These are phyloP conservation scores for Sporothrix euskadiensis DNA, from an alignment of 2,329 filamentous ascomycete genomes.

Conservation along the genomic window DNA sequence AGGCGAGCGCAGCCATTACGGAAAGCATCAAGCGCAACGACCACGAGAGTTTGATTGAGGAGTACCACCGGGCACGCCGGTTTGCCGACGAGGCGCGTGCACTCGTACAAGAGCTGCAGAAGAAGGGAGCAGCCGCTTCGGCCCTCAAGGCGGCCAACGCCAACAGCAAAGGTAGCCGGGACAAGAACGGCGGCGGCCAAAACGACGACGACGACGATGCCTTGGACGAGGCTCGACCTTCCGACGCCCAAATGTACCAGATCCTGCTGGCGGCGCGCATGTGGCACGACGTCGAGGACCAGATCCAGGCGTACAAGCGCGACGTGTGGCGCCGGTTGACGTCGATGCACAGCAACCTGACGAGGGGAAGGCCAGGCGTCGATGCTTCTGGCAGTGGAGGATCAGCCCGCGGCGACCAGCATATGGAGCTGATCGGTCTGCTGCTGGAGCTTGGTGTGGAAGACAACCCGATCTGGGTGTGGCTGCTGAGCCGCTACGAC, in stretches of 20 bases:
- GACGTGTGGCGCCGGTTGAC: slow-evolving; percentile 84
- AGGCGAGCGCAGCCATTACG: slow-evolving; percentile 72
- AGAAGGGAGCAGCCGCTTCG: not conserved
- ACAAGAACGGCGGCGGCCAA: not conserved
- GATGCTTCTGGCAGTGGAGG: slow-evolving; percentile 39
- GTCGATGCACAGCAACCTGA: slow-evolving; percentile 60
- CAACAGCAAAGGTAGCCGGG: not conserved
- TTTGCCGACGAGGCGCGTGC: slow-evolving; percentile 76
- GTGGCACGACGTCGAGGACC: slow-evolving; percentile 91
- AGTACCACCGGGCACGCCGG: slow-evolving; percentile 79
- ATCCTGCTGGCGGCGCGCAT: slow-evolving; percentile 87
- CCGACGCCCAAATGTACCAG: slow-evolving; percentile 79
- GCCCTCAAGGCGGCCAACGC: slow-evolving; percentile 9
- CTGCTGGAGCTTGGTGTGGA: slow-evolving; percentile 92
- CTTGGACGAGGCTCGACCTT: slow-evolving; percentile 51
- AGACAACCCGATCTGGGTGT: slow-evolving; percentile 95
- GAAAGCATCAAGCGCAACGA: slow-evolving; percentile 90
- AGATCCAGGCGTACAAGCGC: slow-evolving; percentile 82
- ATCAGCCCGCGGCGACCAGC: slow-evolving; percentile 63
- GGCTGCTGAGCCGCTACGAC: slow-evolving; percentile 87
- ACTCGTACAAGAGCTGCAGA: slow-evolving; percentile 57
- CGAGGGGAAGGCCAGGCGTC: not conserved
- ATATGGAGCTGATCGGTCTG: slow-evolving; percentile 87
- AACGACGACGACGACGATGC: not conserved
- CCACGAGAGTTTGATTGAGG: slow-evolving; percentile 82